Base-by-base conservation (phyloP, 2,329 filamentous ascomycete species). In the Neopestalotiopsis sp. region DNA sequence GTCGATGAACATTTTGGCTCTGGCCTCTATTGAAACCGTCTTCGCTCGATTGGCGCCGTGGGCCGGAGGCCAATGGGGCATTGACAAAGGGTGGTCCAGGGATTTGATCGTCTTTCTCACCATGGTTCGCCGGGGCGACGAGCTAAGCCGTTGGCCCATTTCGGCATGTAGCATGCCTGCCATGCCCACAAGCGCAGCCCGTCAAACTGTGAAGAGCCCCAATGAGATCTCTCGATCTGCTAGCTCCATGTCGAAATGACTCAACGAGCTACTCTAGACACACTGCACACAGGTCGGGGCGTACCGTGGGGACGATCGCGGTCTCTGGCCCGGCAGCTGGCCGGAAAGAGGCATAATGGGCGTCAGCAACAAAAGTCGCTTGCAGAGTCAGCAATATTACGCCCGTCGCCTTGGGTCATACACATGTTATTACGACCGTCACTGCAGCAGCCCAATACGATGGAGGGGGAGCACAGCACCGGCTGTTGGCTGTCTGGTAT, bases 261-360 rank as follows among this genome's bases (percentile, higher is more conserved):
- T 64, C 61, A 64, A 64, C 24, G 14, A 62, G 40, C 24, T 20
- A 42, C 9, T n/a, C 30, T 59, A 30, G 24, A 28, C 34, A 38
- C 34, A 38, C 6, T 10, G 6, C 6, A 38, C 57, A 30, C 24
- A 34, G 57, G 30, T 24, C 57, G 30, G 57, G 59, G 34, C 20
- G 30, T 38, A 62, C 30, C 59, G 32, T 34, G 28, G n/a, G 32
- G 24, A 38, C 20, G 61, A 64, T 64, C 61, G 61, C 61, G 61
- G 30, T 59, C 24, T 30, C 28, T 17, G 30, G 24, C 57, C 57
- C 57, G 24, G 24, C 24, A 28, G 24, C 24, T 28, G 24, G 24
- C 24, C 24, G 14, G 57, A 34, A n/a, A 24, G 12, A 59, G 45
- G 45, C 57, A 59, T 17, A 34, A 28, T 24, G 12, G 34, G 38